Percentiles rank a stretch among this genome's conserved stretches.
phyloP scores from a whole-genome alignment of 2,329 filamentous ascomycete species.

The Alternaria dauci region DNA sequence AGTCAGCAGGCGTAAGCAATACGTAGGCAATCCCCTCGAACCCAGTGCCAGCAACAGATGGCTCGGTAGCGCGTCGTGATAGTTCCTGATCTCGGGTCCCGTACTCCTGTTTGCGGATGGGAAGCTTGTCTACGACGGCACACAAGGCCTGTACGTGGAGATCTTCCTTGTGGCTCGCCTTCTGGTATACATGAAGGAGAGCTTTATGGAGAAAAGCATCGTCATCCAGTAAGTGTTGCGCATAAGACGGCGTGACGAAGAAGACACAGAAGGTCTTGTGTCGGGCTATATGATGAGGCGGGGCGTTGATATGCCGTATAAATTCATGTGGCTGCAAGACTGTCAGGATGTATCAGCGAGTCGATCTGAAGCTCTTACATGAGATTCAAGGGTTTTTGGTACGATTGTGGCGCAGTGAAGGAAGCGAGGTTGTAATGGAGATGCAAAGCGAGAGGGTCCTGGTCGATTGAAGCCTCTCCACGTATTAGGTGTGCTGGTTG shows the following conservation, averaged over 20 bases:
- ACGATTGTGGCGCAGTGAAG: conserved; percentile 40
- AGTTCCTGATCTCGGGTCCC: background rate
- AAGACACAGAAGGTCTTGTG: conserved; percentile 37
- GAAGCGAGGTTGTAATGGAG: background rate
- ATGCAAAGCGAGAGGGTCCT: background rate
- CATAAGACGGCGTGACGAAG: conserved; percentile 46
- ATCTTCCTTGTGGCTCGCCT: background rate
- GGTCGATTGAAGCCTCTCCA: background rate
- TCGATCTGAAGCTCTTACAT: conserved; percentile 25
- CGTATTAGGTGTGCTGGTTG: background rate
- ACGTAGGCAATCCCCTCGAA: conserved; percentile 48
- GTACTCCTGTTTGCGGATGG: conserved; percentile 21
- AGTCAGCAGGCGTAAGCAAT: conserved; percentile 22
- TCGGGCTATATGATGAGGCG: conserved; percentile 2
- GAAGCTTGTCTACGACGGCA: conserved; percentile 51
- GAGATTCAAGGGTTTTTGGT: conserved; percentile 31
- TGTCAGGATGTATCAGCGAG: conserved; percentile 13
- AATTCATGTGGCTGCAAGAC: conserved; percentile 33
- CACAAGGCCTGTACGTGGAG: conserved; percentile 33
- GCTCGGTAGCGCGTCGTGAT: conserved; percentile 5
- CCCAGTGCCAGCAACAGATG: conserved; percentile 34
- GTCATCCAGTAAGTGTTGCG: conserved; percentile 41
- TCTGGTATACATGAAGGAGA: conserved; percentile 28
- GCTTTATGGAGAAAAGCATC: conserved; percentile 38
- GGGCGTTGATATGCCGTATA: conserved; percentile 33